Base-by-base conservation (phyloP, 495 filamentous ascomycete species). In the Xylaria nigripes region DNA sequence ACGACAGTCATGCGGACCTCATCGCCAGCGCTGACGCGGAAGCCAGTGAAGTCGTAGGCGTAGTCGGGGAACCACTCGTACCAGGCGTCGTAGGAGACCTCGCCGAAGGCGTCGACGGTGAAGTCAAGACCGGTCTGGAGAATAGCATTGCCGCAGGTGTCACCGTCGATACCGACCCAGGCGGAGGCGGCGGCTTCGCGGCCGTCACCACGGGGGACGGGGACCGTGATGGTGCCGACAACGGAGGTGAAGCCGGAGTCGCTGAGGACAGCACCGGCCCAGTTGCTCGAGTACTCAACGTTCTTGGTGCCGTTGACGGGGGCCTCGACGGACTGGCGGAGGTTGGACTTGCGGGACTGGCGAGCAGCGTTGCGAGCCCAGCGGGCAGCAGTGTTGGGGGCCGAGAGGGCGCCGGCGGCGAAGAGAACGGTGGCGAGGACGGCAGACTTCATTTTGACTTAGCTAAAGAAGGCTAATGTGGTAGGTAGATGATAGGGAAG, bases 121-220 rank as follows among this genome's bases (percentile, higher is more conserved):
- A 80, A 79, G 58, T 85, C 81, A 6, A 83, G 65, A 12, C 84
- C 84, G 0, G 82, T 79, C 60, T 84, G 79, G 30, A 86, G 65
- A 45, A 84, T 81, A 1, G 80, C 77, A n/a, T 68, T 71, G 51
- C 59, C 64, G 67, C 79, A 83, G 5, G 77, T 81, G 57, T 80
- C 76, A 6, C 79, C 81, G 51, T 84, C 80, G 44, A 84, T 81
- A 15, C 79, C 79, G 13, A 83, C 81, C 82, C 81, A 85, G 18
- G 78, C 79, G 1, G 79, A 78, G 1, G 76, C 79, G 25, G 77
- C 72, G 51, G 70, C 23, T 68, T 55, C 6, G 73, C 67, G 10
- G 68, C 54, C 54, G 21, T 29, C 23, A 29, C 25, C 65, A n/a
- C 72, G 75, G 1, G 82, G 77, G 18, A 67, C 63, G 7, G 81